Evolutionary conservation across 768 basidiomycete genomes (phyloP).

Genomic region (Mrakia hoshinonis): DNA sequence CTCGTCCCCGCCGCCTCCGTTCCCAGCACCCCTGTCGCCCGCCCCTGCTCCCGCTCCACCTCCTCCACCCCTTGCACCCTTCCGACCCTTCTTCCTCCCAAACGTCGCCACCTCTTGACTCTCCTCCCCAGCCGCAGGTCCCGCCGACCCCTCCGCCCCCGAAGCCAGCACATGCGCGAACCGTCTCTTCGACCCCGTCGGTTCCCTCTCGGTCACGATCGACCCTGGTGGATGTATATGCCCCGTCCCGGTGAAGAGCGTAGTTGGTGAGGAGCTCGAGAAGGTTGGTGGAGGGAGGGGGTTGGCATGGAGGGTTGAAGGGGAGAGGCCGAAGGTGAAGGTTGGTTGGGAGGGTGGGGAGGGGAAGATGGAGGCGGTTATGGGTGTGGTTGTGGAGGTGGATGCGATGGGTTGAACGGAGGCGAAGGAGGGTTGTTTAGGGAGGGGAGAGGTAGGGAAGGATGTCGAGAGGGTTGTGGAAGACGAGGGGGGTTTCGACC

Average conservation of each 20-base stretch:
- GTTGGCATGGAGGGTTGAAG: neutral
- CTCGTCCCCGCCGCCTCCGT: neutral
- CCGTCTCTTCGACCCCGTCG: slow-evolving; percentile 17
- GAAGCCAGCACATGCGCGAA: slow-evolving; percentile 4
- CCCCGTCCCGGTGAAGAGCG: neutral
- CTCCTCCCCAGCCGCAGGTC: neutral
- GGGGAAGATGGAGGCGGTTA: slow-evolving; percentile 6
- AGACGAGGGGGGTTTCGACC: neutral
- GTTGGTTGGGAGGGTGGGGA: neutral
- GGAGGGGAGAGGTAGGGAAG: neutral
- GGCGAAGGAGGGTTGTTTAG: neutral
- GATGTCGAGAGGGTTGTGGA: neutral
- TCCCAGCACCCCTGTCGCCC: neutral
- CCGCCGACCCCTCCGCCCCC: neutral
- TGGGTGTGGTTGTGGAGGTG: neutral
- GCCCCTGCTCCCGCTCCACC: neutral
- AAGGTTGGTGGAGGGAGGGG: neutral
- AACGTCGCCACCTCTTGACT: neutral
- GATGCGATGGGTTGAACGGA: neutral
- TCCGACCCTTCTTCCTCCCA: neutral
- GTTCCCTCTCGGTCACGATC: slow-evolving; percentile 2
- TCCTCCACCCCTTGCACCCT: slow-evolving; percentile 1
- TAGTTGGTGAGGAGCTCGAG: neutral
- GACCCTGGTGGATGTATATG: neutral
- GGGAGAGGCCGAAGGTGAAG: neutral